A percentile compares a stretch with the other conserved stretches of the same genome.
phyloP scores from a whole-genome alignment of 176 grass and related monocot genomes.

The Paspalum notatum region DNA sequence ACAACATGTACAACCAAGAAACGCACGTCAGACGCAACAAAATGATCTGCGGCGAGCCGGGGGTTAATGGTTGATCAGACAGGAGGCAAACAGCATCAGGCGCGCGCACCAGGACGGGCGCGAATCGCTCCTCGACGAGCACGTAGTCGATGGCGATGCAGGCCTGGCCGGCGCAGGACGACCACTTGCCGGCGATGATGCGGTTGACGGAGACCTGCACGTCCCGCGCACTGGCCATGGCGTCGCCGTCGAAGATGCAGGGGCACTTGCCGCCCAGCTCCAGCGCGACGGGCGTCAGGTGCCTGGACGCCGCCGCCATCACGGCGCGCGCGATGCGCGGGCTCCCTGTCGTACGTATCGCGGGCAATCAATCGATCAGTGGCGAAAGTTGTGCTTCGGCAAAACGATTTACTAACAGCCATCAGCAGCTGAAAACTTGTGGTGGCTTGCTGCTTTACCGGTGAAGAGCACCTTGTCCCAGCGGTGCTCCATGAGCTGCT shows the following conservation, averaged over 20 bases:
- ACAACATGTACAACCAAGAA: neutral
- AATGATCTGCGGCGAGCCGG: neutral
- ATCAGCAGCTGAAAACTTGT: neutral
- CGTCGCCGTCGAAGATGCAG: conserved; percentile 88
- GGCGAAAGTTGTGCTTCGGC: neutral
- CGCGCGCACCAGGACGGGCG: conserved; percentile 55
- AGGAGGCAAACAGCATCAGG: neutral
- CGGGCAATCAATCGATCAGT: neutral
- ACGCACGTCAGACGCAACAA: neutral
- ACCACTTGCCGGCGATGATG: conserved; percentile 79
- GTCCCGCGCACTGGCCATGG: conserved; percentile 49
- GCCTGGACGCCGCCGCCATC: conserved; percentile 82
- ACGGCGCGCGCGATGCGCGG: conserved; percentile 65
- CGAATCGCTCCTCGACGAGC: conserved; percentile 78
- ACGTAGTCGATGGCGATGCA: conserved; percentile 93
- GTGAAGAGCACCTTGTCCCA: conserved; percentile 99
- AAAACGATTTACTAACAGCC: neutral
- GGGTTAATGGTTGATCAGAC: neutral
- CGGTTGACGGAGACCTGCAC: conserved; percentile 58
- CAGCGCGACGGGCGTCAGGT: conserved; percentile 87
- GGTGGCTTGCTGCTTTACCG: conserved; percentile 33
- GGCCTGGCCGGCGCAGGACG: conserved; percentile 76
- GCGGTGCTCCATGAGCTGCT: conserved; percentile 77
- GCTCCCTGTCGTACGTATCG: conserved; percentile 60
- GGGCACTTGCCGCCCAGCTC: conserved; percentile 97